A percentile compares a stretch with the other conserved stretches of the same genome.
These are phyloP conservation scores for Lenwebbia sp. DNA, from an alignment of 345 rosid species.

Conservation along the genomic window DNA sequence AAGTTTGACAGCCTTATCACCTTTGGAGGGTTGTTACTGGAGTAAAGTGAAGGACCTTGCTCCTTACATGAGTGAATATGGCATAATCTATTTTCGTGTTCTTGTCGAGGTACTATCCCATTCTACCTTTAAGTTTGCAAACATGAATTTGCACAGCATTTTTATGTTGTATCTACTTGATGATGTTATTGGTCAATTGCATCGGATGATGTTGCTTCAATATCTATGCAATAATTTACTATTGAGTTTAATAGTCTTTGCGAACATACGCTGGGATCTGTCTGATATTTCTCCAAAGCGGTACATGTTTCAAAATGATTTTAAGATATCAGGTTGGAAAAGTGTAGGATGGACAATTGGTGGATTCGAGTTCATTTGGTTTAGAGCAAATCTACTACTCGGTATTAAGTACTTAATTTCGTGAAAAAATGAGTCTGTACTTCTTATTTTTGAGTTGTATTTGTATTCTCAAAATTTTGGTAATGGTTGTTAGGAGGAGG, in stretches of 20 bases:
- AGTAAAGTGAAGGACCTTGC: constrained; percentile 75
- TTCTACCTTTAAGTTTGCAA: background rate
- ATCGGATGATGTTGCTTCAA: background rate
- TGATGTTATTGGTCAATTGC: background rate
- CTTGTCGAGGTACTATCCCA: constrained; percentile 58
- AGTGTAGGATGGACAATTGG: no score
- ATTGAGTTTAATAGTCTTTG: background rate
- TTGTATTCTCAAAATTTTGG: no score
- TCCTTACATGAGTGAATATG: constrained; percentile 80
- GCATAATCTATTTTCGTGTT: constrained; percentile 65
- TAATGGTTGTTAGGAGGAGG: no score
- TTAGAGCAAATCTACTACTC: no score
- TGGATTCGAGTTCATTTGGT: no score
- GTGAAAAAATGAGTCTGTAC: no score
- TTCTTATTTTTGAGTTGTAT: no score
- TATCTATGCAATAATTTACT: background rate
- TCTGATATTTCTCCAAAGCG: background rate
- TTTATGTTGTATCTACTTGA: background rate
- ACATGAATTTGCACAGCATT: background rate
- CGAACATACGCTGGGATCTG: background rate
- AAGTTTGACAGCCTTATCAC: constrained; percentile 71
- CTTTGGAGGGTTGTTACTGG: constrained; percentile 96
- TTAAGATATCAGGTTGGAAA: no score
- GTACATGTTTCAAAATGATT: background rate
- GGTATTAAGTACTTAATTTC: no score